These are phyloP conservation scores for Verticillium nubilum DNA, from an alignment of 2,329 filamentous ascomycete species.

Conservation along the genomic window DNA sequence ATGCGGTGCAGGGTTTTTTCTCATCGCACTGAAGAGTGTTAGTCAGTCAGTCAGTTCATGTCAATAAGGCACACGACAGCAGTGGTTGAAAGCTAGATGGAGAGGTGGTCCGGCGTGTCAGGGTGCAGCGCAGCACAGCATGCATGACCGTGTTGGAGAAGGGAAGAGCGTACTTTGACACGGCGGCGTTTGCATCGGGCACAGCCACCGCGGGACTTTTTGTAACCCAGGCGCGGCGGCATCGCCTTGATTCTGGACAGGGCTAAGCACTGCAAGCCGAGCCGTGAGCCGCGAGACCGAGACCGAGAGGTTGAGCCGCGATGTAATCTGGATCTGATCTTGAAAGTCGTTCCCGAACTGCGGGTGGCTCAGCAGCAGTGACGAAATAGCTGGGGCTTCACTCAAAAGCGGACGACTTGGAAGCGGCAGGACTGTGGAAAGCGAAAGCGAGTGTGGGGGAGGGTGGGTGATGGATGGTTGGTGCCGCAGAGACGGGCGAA, in stretches of 20 bases:
- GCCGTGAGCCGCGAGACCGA: background rate
- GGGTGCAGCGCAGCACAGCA: background rate
- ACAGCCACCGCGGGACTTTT: conserved; percentile 28
- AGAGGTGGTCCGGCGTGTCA: background rate
- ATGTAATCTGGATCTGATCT: background rate
- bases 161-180: conserved; percentile 22
- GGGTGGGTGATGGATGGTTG: background rate
- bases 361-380: background rate
- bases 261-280: background rate
- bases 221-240: conserved; percentile 25
- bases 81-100: background rate
- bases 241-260: conserved; percentile 5
- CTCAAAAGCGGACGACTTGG: background rate
- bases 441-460: background rate
- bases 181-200: conserved; percentile 28
- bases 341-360: background rate
- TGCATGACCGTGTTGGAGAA: background rate
- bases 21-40: conserved; percentile 28
- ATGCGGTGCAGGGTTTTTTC: conserved; percentile 28
- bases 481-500: background rate
- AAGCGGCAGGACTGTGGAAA: background rate
- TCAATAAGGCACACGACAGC: background rate
- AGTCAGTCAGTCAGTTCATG: background rate
- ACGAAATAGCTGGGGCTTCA: background rate
- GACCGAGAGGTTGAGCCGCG: background rate